A percentile compares a stretch with the other conserved stretches of the same genome.
These are phyloP conservation scores for Geranomyces variabilis DNA, from an alignment of 192 early-diverging fungal species.

Conservation along the genomic window DNA sequence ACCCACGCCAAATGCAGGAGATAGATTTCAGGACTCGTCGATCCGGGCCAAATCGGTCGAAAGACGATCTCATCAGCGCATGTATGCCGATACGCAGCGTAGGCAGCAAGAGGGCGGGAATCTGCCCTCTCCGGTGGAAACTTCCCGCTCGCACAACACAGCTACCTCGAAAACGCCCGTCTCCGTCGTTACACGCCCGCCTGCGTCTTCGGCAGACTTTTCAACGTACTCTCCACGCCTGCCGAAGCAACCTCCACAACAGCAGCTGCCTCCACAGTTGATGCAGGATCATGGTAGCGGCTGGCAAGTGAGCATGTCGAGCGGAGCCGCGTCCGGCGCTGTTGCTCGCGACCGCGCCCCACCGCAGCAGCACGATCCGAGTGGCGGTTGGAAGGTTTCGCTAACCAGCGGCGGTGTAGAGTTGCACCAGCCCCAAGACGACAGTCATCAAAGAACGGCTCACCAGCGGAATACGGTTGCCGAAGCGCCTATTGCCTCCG, in stretches of 20 bases:
- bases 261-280: constrained; percentile 7
- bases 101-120: background rate
- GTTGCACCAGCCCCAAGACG: background rate
- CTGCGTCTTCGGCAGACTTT: background rate
- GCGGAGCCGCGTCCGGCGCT: background rate
- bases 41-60: background rate
- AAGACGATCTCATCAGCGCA: background rate
- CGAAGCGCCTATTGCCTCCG: background rate
- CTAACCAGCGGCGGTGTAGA: constrained; percentile 4
- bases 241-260: constrained; percentile 14
- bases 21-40: background rate
- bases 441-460: background rate
- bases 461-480: background rate
- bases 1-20: background rate
- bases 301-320: constrained; percentile 11
- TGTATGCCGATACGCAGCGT: background rate
- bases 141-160: no score
- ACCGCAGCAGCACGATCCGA: background rate
- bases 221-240: constrained; percentile 8
- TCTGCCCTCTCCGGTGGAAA: background rate
- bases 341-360: background rate
- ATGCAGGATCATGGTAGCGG: background rate
- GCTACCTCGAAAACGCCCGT: no score
- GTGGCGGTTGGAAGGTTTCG: constrained; percentile 2
- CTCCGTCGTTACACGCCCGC: background rate